Base-by-base conservation (phyloP, 1,139 yeast species). In the Yamadazyma triangularis region DNA sequence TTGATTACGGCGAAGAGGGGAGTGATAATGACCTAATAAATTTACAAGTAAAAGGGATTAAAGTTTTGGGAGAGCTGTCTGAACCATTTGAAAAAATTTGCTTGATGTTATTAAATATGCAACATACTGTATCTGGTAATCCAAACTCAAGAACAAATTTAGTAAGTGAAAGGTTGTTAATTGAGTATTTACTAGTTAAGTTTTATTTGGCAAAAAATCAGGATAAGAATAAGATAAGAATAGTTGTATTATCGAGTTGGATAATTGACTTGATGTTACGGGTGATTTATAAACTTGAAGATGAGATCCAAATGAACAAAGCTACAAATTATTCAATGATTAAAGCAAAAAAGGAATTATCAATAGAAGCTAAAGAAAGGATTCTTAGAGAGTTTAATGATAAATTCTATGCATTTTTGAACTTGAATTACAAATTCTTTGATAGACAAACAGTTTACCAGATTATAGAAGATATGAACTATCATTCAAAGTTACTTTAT, bases 191-290 rank as follows among this genome's bases (percentile, higher is more conserved):
- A 14, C 44, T 59, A 4, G 59, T 69, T 1, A 82, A 85, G 43
- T 65, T 84, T 30, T 53, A 26, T 32, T 42, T 41, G 38, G 72
- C 42, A 46, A 65, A 37, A 53, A 47, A 34, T 40, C 26, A 29
- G 12, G 70, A 57, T 23, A 57, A 51, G 12, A 61, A 59, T 35
- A 57, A 60, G 26, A 72, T 84, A 49, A 83, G 82, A 46, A 58
- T 72, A 23, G 63, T 72, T 0, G 68, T 87, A 35, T 53, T 89
- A n/a, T 77, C 89, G 0, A 75, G 83, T 36, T 89, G 96, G 96
- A 75, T 89, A 24, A 70, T 86, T 5, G 93, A 88, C 58, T 56
- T 84, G 9, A 50, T 58, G 47, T 45, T 64, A 6, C 41, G 69
- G 28, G 39, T 46, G 6, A 46, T 58, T 6, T 47, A 51, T 27